Evolutionary conservation across 441 rosid species (phyloP).

Genomic region (Eutrema salsugineum): DNA sequence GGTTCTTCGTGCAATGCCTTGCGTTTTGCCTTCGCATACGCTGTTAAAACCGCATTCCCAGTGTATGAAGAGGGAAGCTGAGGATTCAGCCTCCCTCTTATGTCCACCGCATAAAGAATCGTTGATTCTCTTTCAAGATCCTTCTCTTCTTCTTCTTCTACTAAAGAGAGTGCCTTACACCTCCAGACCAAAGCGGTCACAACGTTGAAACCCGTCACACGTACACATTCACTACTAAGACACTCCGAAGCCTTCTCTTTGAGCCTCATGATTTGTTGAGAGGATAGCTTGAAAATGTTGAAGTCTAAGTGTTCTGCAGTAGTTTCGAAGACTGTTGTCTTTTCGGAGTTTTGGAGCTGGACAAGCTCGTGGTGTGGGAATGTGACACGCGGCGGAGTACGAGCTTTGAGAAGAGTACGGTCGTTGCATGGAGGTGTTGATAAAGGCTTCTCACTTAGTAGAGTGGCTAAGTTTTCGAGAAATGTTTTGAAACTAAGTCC

Average conservation of each 20-base stretch:
- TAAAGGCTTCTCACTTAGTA: conserved; percentile 53
- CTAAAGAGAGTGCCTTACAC: conserved; percentile 67
- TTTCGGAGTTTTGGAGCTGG: conserved; percentile 35
- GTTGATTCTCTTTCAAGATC: conserved; percentile 48
- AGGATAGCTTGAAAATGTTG: conserved; percentile 54
- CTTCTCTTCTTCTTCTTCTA: not conserved
- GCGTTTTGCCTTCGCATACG: conserved; percentile 53
- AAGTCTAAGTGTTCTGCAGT: conserved; percentile 50
- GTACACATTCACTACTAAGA: not conserved
- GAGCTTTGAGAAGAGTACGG: conserved; percentile 68
- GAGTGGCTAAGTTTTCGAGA: conserved; percentile 59
- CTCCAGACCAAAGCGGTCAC: conserved; percentile 71
- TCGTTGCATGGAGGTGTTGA: conserved; percentile 57
- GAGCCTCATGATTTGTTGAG: conserved; percentile 37
- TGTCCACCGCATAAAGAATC: conserved; percentile 69
- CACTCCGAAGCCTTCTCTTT: conserved; percentile 49
- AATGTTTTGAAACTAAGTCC: conserved; percentile 77
- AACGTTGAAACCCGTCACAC: conserved; percentile 54
- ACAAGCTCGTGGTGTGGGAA: conserved; percentile 76
- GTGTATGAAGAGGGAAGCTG: conserved; percentile 48
- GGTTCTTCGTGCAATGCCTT: conserved; percentile 45
- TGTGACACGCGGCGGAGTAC: conserved; percentile 62
- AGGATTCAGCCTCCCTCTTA: conserved; percentile 59
- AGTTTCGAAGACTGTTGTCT: conserved; percentile 42
- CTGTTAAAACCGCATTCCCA: conserved; percentile 67